Base-by-base conservation (phyloP, 2,329 filamentous ascomycete genomes). In the Macrophomina phaseolina region DNA sequence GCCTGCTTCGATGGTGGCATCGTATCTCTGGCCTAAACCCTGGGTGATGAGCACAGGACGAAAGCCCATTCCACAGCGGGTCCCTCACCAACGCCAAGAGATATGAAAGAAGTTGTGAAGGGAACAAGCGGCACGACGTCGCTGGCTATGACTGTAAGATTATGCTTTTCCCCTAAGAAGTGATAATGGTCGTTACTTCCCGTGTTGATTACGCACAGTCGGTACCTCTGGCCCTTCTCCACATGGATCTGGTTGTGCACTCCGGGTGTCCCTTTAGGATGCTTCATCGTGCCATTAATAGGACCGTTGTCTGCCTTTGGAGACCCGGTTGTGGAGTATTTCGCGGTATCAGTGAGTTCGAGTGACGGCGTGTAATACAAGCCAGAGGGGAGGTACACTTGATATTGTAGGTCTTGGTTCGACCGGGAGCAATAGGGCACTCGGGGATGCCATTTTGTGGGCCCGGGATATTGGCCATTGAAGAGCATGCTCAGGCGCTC, bases 371-470 rank as follows among this genome's bases (percentile, higher is more conserved):
- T 65, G 34, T 89, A 85, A 73, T 89, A 89, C 88, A 88, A 91
- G 71, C 92, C 90, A 16, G 82, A 84, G 5, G 90, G 73, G 32
- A 88, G 81, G 1, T 90, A 70, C 11, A 82, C 77, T 3, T 80
- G 78, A 85, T 90, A 2, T 75, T 83, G 76, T 91, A 91, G 1
- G 84, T 87, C 52, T 82, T 81, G 1, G 79, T 80, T 5, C 83
- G 75, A 0, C 86, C 86, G 0, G 89, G 89, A 5, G 88, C 80
- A 67, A 91, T 87, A 1, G 90, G 89, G 69, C 90, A 93, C 75
- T 92, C 89, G 11, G 84, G 86, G 30, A 86, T 73, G 34, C 83
- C 81, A 30, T 78, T 79, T 4, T 4, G 69, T 65, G 7, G 90
- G 91, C 0, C 89, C 90, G 0, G 90, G 90, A 68, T 86, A 89